Conservation (phyloP, 768 basidiomycete species). For the Hysterangium stoloniferum region DNA sequence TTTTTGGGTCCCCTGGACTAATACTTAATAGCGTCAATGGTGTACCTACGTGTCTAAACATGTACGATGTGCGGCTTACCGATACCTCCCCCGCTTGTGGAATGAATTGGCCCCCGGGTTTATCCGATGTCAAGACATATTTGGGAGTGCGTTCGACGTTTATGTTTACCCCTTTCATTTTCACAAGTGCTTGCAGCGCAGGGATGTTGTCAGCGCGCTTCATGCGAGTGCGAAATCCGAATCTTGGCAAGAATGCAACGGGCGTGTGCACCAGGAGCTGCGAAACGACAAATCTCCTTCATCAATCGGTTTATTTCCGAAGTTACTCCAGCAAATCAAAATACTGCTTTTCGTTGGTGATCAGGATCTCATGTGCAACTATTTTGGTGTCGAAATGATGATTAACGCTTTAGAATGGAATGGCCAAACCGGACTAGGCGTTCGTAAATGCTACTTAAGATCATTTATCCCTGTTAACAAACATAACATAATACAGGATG, state of each 20-base stretch:
- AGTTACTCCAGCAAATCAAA: constrained; percentile 68
- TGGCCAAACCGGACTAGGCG: constrained; percentile 76
- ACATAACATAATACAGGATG: no score
- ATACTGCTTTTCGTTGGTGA: constrained; percentile 93
- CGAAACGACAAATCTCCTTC: constrained; percentile 49
- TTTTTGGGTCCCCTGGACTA: neutral
- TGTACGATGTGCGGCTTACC: constrained; percentile 90
- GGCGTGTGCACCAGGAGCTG: constrained; percentile 58
- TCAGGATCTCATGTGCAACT: constrained; percentile 95
- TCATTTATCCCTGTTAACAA: constrained; percentile 22
- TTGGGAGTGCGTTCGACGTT: constrained; percentile 54
- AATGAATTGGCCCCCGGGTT: constrained; percentile 95
- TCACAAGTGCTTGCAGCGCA: constrained; percentile 42
- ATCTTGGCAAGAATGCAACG: constrained; percentile 83
- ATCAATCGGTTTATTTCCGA: constrained; percentile 68
- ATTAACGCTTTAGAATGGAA: constrained; percentile 82
- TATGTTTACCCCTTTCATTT: neutral
- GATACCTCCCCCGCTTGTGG: constrained; percentile 86
- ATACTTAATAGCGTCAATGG: constrained; percentile 50
- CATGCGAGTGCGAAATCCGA: constrained; percentile 74
- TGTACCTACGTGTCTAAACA: constrained; percentile 74
- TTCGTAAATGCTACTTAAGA: constrained; percentile 31
- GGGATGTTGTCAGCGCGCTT: constrained; percentile 72
- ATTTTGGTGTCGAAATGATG: constrained; percentile 82
- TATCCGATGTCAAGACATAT: constrained; percentile 65